Evolutionary conservation across 805 yeast genomes (phyloP), one percentile per base, ranked within the genome.

Genomic region (Barnettozyma pratensis): DNA sequence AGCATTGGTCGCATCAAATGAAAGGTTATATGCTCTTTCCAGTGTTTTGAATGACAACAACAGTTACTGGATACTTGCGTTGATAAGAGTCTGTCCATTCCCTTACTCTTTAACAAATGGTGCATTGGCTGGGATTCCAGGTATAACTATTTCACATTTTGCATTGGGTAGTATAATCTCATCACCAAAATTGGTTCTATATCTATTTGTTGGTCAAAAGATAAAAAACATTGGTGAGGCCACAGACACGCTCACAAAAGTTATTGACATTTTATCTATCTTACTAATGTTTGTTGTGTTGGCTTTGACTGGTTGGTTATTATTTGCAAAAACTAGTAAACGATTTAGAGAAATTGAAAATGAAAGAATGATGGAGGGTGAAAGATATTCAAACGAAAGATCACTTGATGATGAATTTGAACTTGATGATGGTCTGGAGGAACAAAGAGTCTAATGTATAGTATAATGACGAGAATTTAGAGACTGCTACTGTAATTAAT

Each of bases 91-190:
- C 49, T 89, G 97, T 57, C 99, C 99, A 0, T 76, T 92, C 58
- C 98, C 98, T 0, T 94, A 90, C 63, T 89, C 97, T 3, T 70
- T 92, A 32, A 84, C 94, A 0, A 92, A 92, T 60, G 97, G 97
- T 4, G 97, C 96, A 0, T 73, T 94, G 55, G 94, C 96, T 8
- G 84, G 95, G 2, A 78, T 92, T 11, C 96, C 95, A 0, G 85
- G 87, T 14, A 74, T 92, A 10, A 72, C 83, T 0, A 68, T 82
- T 2, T 52, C 65, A 39, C 80, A 81, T 28, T 92, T 85, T 63
- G 69, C 82, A 3, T 60, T 83, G 32, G 96, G 97, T 1, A 83
- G 90, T 27, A 54, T 80, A 0, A 63, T 88, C 34, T 81, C 96
- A 2, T 80, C 96, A 0, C 98, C 98, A 7, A 94, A 91, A 61